Evolutionary conservation across 1,284 basidiomycete species (phyloP).

Genomic region (Paramarasmius palmivorus): DNA sequence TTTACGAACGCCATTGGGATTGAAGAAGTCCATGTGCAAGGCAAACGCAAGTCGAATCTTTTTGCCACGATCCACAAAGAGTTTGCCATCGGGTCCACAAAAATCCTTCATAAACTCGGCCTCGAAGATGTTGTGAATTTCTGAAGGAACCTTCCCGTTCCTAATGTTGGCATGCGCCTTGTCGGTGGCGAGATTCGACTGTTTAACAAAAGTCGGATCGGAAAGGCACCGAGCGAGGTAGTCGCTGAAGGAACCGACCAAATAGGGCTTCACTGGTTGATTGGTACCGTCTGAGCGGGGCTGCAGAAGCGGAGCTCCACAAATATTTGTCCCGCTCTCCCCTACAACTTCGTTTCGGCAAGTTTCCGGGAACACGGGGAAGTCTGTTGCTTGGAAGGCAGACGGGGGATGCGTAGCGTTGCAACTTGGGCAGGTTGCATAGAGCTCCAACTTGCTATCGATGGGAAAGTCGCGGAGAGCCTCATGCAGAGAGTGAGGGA

Average conservation of each 20-base stretch:
- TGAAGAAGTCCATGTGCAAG: constrained; percentile 15
- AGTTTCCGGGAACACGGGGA: constrained; percentile 2
- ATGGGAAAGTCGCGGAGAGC: too few relatives aligned
- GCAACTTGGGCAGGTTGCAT: too few relatives aligned
- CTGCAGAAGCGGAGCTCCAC: neutral
- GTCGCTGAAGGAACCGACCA: neutral
- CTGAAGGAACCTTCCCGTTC: neutral
- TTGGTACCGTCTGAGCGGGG: neutral
- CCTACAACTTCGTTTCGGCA: constrained; percentile 12
- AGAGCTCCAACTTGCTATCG: too few relatives aligned
- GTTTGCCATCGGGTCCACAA: constrained; percentile 16
- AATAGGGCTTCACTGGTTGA: constrained; percentile 4
- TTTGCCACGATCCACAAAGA: constrained; percentile 21
- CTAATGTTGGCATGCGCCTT: neutral
- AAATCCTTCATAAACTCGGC: constrained; percentile 19
- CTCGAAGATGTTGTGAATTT: constrained; percentile 12
- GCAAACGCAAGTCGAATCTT: constrained; percentile 18
- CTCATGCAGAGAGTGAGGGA: too few relatives aligned
- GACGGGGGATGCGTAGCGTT: too few relatives aligned
- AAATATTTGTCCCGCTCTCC: neutral
- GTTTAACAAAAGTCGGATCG: neutral
- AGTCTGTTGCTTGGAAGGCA: too few relatives aligned
- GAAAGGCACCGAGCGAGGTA: constrained; percentile 3
- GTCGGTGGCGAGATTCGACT: neutral
- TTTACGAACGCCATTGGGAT: constrained; percentile 8